Evolutionary conservation across 2,329 filamentous ascomycete species (phyloP), one percentile per base, ranked within the genome.

Genomic region (Pestalotiopsis sp.): DNA sequence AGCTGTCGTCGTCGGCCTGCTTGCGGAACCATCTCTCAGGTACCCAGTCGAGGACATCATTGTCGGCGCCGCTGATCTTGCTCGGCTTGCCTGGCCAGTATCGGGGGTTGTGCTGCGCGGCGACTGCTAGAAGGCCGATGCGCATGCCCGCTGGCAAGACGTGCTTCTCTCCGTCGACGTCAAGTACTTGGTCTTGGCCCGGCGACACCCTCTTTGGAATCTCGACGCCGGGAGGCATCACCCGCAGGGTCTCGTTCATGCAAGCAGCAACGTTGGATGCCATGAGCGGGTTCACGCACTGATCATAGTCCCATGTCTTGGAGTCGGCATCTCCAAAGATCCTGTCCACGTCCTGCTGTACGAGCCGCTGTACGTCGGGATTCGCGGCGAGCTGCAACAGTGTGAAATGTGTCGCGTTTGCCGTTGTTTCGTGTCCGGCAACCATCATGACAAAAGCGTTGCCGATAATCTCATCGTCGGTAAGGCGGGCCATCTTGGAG

Each of bases 391-490:
- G 85, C 72, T 89, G 85, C 44, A 93, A 76, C 3, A 94, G 79
- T 2, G 89, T 84, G 75, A 92, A 94, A 79, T 94, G 91, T 52
- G 94, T 82, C 3, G 88, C 86, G 77, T 92, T 93, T 61, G 92
- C 92, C 1, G 92, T 92, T 1, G 92, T 94, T 78, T 96, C 93
- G 78, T 96, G 92, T 13, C 93, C 93, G 0, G 93, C 92, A 1
- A 94, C 83, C 69, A 88, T 83, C 78, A 89, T 88, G 72, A 90
- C 82, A 70, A 91, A 91, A 22, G 91, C 88, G 74, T 94, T 94
- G 64, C 91, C 91, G 35, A 92, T 80, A 68, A 94, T 90, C 66
- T 94, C 91, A 4, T 84, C 83, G 70, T 89, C 86, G 4, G 80
- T 83, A n/a, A 91, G 78, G 20, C 78, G 76, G 13, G 78, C 80